These are phyloP conservation scores for Gymnopilus dilepis DNA, from an alignment of 768 basidiomycete genomes.

Conservation along the genomic window DNA sequence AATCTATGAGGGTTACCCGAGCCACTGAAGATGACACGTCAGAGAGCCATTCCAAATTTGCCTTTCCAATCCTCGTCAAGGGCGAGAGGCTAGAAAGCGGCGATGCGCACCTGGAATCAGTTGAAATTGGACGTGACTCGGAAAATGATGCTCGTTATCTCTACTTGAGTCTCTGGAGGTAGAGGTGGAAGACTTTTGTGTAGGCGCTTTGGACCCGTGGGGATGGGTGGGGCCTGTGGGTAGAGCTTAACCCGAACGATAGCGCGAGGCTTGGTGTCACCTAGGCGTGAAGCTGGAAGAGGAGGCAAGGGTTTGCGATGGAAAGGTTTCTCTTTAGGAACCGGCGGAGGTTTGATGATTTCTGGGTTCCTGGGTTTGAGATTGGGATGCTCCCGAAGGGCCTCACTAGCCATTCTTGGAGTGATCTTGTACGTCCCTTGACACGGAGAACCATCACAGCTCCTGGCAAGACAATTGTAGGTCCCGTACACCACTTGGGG, in stretches of 20 bases:
- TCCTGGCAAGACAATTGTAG: conserved; percentile 32
- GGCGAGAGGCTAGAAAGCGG: no score
- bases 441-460: conserved; percentile 22
- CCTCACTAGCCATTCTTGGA: not conserved
- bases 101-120: no score
- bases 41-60: no score
- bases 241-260: not conserved
- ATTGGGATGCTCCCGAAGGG: conserved; percentile 8
- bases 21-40: no score
- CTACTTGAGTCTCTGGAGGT: not conserved
- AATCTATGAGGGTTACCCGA: no score
- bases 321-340: not conserved
- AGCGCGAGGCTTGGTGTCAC: not conserved
- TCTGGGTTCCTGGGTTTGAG: conserved; percentile 1
- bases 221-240: no score
- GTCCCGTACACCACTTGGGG: conserved; percentile 35
- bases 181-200: not conserved
- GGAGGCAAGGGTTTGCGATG: conserved; percentile 14
- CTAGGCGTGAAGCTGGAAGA: conserved; percentile 5
- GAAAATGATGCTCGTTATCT: no score
- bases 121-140: no score
- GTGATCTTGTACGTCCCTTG: conserved; percentile 28
- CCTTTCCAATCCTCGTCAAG: no score
- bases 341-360: no score
- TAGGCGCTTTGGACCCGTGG: not conserved